Evolutionary conservation across 225 moss, liverwort and hornwort species (phyloP).

Genomic region (Pleurozium schreberi): DNA sequence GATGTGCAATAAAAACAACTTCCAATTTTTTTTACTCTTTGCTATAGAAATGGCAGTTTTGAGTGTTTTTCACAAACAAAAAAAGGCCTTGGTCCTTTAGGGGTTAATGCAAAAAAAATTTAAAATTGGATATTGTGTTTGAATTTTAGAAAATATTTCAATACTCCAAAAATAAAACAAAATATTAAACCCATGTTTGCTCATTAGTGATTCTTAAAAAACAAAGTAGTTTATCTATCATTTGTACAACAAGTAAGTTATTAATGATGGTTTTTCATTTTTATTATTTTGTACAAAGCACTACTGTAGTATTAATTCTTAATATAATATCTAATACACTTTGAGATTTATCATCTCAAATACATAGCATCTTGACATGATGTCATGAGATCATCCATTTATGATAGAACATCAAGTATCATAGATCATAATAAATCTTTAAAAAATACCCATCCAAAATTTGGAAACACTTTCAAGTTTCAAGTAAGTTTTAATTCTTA

Average conservation of each 20-base stretch:
- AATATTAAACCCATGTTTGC: not conserved
- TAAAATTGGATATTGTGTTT: accelerated
- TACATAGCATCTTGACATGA: not conserved
- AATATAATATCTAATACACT: not conserved
- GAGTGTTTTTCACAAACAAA: too few species aligned
- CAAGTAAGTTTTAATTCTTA: too few species aligned
- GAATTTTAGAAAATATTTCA: not conserved
- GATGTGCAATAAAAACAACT: too few species aligned
- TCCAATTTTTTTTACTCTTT: too few species aligned
- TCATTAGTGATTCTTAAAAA: not conserved
- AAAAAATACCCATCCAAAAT: not conserved
- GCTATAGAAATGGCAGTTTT: too few species aligned
- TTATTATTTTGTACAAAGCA: not conserved
- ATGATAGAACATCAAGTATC: not conserved
- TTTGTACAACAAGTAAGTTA: not conserved
- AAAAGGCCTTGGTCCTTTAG: too few species aligned
- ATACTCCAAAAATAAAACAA: not conserved
- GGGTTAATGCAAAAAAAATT: not conserved
- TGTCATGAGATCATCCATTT: not conserved
- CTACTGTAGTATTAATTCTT: not conserved
- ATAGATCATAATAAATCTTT: too few species aligned
- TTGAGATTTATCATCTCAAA: not conserved
- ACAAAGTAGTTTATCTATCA: too few species aligned
- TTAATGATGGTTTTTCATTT: not conserved
- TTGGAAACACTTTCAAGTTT: not conserved